Conservation (phyloP, 2,329 filamentous ascomycete genomes). For the Microascus cirrosus region DNA sequence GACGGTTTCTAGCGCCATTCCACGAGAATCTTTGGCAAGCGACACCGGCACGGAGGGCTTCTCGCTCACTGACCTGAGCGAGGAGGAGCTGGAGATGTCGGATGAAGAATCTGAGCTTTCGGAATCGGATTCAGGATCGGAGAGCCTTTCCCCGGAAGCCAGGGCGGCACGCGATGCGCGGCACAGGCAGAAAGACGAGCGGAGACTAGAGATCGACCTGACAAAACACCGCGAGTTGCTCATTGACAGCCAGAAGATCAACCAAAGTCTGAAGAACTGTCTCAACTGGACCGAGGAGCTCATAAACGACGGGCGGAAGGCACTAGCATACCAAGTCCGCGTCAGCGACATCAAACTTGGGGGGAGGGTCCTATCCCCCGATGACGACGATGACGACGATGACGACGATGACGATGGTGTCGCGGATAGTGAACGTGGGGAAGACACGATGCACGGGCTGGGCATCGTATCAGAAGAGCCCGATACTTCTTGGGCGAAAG, state of each 20-base stretch:
- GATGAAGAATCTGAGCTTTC: slow-evolving; percentile 38
- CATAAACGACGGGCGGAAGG: slow-evolving; percentile 79
- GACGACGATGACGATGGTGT: neutral
- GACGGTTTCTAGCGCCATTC: slow-evolving; percentile 30
- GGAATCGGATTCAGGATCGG: slow-evolving; percentile 10
- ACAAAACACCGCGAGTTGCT: slow-evolving; percentile 82
- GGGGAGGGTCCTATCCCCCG: slow-evolving; percentile 60
- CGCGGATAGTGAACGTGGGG: neutral
- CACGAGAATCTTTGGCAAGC: slow-evolving; percentile 29
- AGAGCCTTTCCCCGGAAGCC: slow-evolving; percentile 25
- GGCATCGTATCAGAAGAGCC: slow-evolving; percentile 1
- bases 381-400: slow-evolving; percentile 40
- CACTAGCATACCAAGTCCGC: slow-evolving; percentile 70
- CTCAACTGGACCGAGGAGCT: slow-evolving; percentile 82
- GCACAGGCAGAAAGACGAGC: slow-evolving; percentile 66
- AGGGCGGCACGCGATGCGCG: slow-evolving; percentile 30
- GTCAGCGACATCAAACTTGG: slow-evolving; percentile 73
- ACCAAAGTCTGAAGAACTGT: slow-evolving; percentile 84
- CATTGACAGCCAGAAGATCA: slow-evolving; percentile 86
- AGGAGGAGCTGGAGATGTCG: slow-evolving; percentile 29
- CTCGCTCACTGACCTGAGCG: slow-evolving; percentile 39
- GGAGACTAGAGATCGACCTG: slow-evolving; percentile 73
- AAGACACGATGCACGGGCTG: slow-evolving; percentile 8
- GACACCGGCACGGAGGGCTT: slow-evolving; percentile 30
- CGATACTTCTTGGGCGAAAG: slow-evolving; percentile 22